Conservation (phyloP, 23 red algal genomes). For the Gracilaria vermiculophylla region DNA sequence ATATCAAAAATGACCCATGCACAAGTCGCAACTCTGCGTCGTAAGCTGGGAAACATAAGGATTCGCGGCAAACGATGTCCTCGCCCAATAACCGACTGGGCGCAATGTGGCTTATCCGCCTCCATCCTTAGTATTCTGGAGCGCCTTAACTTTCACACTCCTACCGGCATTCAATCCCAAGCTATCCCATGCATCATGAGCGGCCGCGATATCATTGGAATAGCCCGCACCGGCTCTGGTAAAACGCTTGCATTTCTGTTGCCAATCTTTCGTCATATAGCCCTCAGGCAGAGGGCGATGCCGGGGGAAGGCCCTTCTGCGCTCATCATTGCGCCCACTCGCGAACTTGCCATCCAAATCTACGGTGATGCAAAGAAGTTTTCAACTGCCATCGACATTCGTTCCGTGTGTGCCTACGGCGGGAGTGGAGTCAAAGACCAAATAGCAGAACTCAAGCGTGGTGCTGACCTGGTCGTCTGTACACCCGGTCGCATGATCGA, state of each 20-base stretch:
- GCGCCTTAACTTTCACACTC: slow-evolving; percentile 46
- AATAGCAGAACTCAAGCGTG: slow-evolving; percentile 84
- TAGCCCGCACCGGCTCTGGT: slow-evolving; percentile 93
- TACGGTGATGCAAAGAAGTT: slow-evolving; percentile 77
- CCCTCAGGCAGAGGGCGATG: slow-evolving; percentile 29
- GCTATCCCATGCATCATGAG: slow-evolving; percentile 89
- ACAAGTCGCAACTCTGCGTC: slow-evolving; percentile 54
- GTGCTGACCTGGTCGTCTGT: slow-evolving; percentile 81
- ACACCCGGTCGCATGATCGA: slow-evolving; percentile 97
- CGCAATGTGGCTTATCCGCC: slow-evolving; percentile 76
- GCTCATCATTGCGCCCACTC: slow-evolving; percentile 89
- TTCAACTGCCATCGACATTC: slow-evolving; percentile 32
- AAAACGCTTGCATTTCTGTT: slow-evolving; percentile 97
- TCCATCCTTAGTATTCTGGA: slow-evolving; percentile 70
- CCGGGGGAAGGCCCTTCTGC: slow-evolving; percentile 88
- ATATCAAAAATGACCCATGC: slow-evolving; percentile 49
- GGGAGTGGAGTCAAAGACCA: slow-evolving; percentile 88
- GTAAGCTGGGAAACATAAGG: slow-evolving; percentile 66
- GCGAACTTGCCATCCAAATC: slow-evolving; percentile 98
- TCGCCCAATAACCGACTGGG: slow-evolving; percentile 67
- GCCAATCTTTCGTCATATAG: slow-evolving; percentile 85
- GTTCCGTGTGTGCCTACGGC: slow-evolving; percentile 86
- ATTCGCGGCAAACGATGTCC: slow-evolving; percentile 83
- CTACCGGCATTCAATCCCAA: slow-evolving; percentile 87
- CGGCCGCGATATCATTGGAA: slow-evolving; percentile 87